Evolutionary conservation across 2,329 filamentous ascomycete species (phyloP).

Genomic region (Thielaviopsis euricoi): DNA sequence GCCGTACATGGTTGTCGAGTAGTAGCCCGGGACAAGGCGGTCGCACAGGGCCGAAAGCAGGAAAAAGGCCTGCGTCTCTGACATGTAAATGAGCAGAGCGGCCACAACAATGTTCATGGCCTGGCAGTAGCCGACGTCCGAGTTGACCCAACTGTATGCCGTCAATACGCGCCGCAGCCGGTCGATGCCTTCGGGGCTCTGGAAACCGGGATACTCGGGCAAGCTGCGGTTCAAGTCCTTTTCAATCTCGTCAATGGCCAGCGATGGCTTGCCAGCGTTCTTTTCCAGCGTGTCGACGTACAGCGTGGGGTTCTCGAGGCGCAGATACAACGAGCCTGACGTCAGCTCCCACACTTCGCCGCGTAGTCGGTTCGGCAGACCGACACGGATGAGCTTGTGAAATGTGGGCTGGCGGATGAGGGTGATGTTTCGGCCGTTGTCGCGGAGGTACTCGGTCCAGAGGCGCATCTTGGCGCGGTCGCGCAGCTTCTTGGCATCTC

Average conservation of each 20-base stretch:
- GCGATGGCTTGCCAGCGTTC: conserved; percentile 68
- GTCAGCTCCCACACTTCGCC: conserved; percentile 95
- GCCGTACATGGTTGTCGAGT: conserved; percentile 98
- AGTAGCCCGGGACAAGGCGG: conserved; percentile 85
- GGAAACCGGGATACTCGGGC: conserved; percentile 93
- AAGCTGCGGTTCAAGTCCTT: conserved; percentile 94
- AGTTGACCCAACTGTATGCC: conserved; percentile 93
- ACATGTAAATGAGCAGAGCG: conserved; percentile 97
- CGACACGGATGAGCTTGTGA: conserved; percentile 91
- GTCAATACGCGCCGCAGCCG: conserved; percentile 79
- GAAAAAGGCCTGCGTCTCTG: conserved; percentile 89
- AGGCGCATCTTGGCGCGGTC: conserved; percentile 94
- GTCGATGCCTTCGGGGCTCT: conserved; percentile 88
- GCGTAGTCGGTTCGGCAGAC: conserved; percentile 77
- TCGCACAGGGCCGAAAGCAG: conserved; percentile 83
- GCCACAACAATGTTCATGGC: conserved; percentile 99
- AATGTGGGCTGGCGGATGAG: conserved; percentile 92
- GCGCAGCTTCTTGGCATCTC: conserved; percentile 81
- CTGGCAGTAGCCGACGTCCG: conserved; percentile 94
- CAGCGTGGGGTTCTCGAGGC: conserved; percentile 68
- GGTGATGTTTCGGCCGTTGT: conserved; percentile 87
- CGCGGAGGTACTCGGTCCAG: conserved; percentile 90
- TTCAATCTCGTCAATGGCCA: conserved; percentile 97
- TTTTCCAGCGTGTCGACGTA: conserved; percentile 75
- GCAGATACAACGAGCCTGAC: conserved; percentile 77